Conservation (phyloP, 495 filamentous ascomycete species). For the Penicillium lividum region DNA sequence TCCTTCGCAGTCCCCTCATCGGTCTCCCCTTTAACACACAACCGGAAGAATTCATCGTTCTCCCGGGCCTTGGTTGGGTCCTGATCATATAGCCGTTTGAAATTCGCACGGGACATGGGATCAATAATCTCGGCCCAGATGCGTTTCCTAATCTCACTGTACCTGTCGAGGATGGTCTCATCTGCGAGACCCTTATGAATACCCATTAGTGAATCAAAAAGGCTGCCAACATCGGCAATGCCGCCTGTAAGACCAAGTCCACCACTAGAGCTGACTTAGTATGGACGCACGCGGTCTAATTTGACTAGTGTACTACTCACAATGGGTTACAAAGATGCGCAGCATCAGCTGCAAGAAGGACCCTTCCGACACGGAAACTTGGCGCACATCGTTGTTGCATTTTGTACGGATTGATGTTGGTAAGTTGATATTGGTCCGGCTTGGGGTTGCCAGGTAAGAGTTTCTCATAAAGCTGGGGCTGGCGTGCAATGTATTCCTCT, state of each 20-base stretch:
- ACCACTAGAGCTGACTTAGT: conserved; percentile 32
- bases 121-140: conserved; percentile 59
- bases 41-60: conserved; percentile 42
- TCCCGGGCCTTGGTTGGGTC: conserved; percentile 36
- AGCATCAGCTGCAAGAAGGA: conserved; percentile 62
- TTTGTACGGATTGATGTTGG: conserved; percentile 58
- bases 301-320: conserved; percentile 18
- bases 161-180: conserved; percentile 58
- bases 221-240: conserved; percentile 58
- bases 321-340: conserved; percentile 50
- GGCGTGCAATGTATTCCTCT: conserved; percentile 55
- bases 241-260: conserved; percentile 63
- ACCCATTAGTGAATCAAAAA: conserved; percentile 59
- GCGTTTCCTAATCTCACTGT: conserved; percentile 55
- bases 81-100: conserved; percentile 36
- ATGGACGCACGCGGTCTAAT: neutral
- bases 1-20: conserved; percentile 26
- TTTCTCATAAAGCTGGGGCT: conserved; percentile 53
- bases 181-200: conserved; percentile 56
- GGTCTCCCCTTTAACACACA: conserved; percentile 26
- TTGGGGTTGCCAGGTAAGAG: conserved; percentile 61
- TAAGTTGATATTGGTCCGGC: conserved; percentile 55
- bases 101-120: conserved; percentile 56
- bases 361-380: conserved; percentile 54
- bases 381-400: conserved; percentile 63